Base-by-base conservation (phyloP, 1,284 basidiomycete genomes). In the Cutaneotrichosporon cavernicola region DNA sequence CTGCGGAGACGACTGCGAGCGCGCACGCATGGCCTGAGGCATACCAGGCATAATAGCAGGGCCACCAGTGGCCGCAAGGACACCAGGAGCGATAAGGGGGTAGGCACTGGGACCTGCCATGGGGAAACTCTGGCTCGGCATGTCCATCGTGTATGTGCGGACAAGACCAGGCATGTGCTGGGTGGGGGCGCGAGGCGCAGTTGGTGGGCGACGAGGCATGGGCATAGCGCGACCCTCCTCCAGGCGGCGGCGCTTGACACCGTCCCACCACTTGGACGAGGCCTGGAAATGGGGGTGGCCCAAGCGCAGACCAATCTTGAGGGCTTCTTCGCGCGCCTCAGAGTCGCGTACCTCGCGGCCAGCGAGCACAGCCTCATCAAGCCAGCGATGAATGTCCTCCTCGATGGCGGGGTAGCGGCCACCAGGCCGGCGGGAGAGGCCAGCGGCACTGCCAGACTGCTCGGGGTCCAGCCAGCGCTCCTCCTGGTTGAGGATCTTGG, bases 221-320 rank as follows among this genome's bases (percentile, higher is more conserved):
- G 67, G 67, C 63, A 69, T 62, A 22, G 65, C 58, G n/a, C 67
- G 67, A 30, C 67, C 65, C 58, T 69, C 65, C 55, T 69, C 65
- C 43, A 66, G 30, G 31, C 67, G 65, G 14, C 67, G 67, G 30
- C 65, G 65, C 67, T 69, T 69, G 63, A 69, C 65, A 26, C 63
- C 65, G 58, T 69, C 67, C 67, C 67, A 69, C 67, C 67, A 69
- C 61, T 69, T 69, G 60, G 67, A 66, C 47, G 67, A 69, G 21
- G 65, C 65, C 63, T 69, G 65, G 63, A 69, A 69, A 58, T 66
- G 65, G 49, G 65, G 65, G 61, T 66, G 65, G 30, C 67, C 67
- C 18, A 66, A 63, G 30, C 63, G 62, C 5, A 63, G 55, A 13
- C 65, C 65, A 30, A 69, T 64, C 63, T 64, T 63, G 56, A 66